Evolutionary conservation across 176 grass and related monocot genomes (phyloP), one percentile per base, ranked within the genome.

Genomic region (Leersia perrieri): DNA sequence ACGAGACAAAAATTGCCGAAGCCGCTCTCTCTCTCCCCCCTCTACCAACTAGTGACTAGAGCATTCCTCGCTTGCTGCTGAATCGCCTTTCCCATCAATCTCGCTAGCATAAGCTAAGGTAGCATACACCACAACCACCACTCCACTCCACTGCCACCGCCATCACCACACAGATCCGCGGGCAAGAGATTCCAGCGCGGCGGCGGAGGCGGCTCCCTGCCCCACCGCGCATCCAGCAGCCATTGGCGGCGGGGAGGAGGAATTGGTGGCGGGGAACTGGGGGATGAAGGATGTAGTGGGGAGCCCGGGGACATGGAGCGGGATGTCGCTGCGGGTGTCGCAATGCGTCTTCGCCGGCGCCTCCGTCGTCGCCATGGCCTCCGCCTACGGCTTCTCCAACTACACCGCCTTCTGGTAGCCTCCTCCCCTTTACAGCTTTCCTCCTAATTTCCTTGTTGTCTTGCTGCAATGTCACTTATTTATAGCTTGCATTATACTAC

Each of bases 261-360:
- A n/a, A n/a, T n/a, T 2, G 22, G 20, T 9, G 20, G 18, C 0
- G 51, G 49, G 2, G n/a, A n/a, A n/a, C n/a, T n/a, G 35, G 9
- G 72, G 72, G 68, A 94, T 94, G 86, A 94, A 91, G 77, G 76
- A 83, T 69, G 28, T 91, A 0, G 25, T 87, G 35, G 92, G 92
- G 20, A 94, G 89, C 65, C 92, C 92, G 10, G 92, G 92, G 53
- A 94, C 92, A 60, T 94, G 92, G 87, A 94, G 80, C 5, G 86
- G 92, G 33, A 70, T 94, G 84, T 73, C 79, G 68, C 82, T 94
- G 76, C 85, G 92, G 33, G 73, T 76, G 55, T 88, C 82, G 67
- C 92, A 94, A 63, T 91, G 86, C 62, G 72, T 85, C 22, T 89
- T 86, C 66, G 86, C 92, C 23, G 77, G 66, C 65, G 92, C 80